These are phyloP conservation scores for Tylopilus felleus DNA, from an alignment of 768 basidiomycete genomes.

Conservation along the genomic window DNA sequence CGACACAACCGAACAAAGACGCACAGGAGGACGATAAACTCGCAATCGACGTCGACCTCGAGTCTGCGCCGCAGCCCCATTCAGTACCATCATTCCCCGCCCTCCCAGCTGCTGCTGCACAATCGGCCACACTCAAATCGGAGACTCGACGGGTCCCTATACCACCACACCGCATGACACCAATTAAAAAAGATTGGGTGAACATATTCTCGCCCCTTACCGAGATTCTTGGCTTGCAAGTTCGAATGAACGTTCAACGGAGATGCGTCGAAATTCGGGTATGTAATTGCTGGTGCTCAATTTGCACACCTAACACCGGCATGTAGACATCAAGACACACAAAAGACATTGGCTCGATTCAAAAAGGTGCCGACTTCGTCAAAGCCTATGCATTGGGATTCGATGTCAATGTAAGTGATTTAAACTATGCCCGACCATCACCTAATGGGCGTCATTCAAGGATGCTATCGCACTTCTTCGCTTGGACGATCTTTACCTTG, in stretches of 20 bases:
- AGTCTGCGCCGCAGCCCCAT: constrained; percentile 42
- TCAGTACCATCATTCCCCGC: constrained; percentile 68
- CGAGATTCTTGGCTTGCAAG: constrained; percentile 91
- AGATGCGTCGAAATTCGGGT: constrained; percentile 92
- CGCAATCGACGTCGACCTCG: constrained; percentile 53
- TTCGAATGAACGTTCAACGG: constrained; percentile 93
- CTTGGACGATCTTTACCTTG: constrained; percentile 95
- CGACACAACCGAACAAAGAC: constrained; percentile 1
- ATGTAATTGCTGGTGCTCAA: constrained; percentile 29
- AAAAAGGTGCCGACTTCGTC: constrained; percentile 96
- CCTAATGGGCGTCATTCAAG: constrained; percentile 38
- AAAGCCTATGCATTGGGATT: constrained; percentile 95
- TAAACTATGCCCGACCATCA: not conserved
- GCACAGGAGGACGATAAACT: constrained; percentile 55
- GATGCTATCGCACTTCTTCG: constrained; percentile 94
- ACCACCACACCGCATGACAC: constrained; percentile 97
- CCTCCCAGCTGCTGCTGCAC: constrained; percentile 55
- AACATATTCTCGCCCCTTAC: constrained; percentile 94
- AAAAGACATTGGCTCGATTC: constrained; percentile 87
- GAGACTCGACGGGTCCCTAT: constrained; percentile 89
- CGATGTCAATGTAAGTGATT: constrained; percentile 75
- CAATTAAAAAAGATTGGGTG: constrained; percentile 94
- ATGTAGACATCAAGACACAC: constrained; percentile 89
- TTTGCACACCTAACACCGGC: constrained; percentile 1
- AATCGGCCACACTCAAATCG: constrained; percentile 56